phyloP scores from a whole-genome alignment of 805 yeast species.

The Blastobotrys chiropterorum region DNA sequence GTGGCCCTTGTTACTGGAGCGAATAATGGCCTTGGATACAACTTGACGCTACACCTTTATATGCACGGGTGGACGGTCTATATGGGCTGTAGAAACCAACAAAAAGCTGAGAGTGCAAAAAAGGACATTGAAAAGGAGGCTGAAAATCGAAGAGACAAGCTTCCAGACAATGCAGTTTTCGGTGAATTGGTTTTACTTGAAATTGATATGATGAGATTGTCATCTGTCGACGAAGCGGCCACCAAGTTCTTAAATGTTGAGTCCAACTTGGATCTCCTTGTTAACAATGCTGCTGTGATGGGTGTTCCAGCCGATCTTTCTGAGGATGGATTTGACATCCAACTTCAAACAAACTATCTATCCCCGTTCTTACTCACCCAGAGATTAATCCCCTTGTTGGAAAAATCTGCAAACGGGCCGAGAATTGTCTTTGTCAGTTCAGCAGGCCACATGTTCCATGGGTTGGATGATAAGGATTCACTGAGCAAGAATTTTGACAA shows the following conservation, averaged over 20 bases:
- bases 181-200: slow-evolving; percentile 13
- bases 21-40: slow-evolving; percentile 75
- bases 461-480: slow-evolving; percentile 31
- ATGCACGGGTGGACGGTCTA: slow-evolving; percentile 74
- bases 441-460: slow-evolving; percentile 54
- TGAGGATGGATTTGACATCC: slow-evolving; percentile 67
- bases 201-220: slow-evolving; percentile 12
- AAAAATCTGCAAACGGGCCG: slow-evolving; percentile 34
- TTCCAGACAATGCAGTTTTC: slow-evolving; percentile 4
- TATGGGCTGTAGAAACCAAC: slow-evolving; percentile 61
- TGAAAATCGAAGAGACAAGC: slow-evolving; percentile 17
- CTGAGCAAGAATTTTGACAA: slow-evolving; percentile 47
- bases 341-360: slow-evolving; percentile 70
- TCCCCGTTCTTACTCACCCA: slow-evolving; percentile 68
- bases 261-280: slow-evolving; percentile 47
- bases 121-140: slow-evolving; percentile 54
- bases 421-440: slow-evolving; percentile 61
- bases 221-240: slow-evolving; percentile 2
- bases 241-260: slow-evolving; percentile 1
- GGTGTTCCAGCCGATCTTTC: slow-evolving; percentile 63
- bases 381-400: slow-evolving; percentile 48
- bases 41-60: slow-evolving; percentile 65
- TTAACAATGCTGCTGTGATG: slow-evolving; percentile 78
- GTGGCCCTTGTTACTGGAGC: slow-evolving; percentile 79
- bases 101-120: slow-evolving; percentile 52